Evolutionary conservation across 768 basidiomycete genomes (phyloP).

Genomic region (Paxillus rubicundulus): DNA sequence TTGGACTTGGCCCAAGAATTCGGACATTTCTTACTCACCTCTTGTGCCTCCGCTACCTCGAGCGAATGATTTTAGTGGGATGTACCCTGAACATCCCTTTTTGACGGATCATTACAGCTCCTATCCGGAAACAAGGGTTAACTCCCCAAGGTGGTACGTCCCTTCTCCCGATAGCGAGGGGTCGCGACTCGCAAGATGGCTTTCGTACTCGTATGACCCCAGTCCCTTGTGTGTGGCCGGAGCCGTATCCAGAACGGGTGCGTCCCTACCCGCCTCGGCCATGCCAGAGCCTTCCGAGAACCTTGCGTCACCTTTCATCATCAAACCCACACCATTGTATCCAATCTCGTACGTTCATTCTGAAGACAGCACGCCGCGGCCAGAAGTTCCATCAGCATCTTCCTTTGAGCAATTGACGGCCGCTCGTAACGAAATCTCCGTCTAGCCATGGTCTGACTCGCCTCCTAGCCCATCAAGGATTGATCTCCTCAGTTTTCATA

Average conservation of each 20-base stretch:
- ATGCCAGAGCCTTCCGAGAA: slow-evolving; percentile 8
- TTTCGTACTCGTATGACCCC: slow-evolving; percentile 4
- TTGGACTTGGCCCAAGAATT: slow-evolving; percentile 21
- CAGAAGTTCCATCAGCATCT: neutral
- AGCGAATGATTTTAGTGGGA: slow-evolving; percentile 8
- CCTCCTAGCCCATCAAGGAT: neutral
- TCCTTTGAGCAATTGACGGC: slow-evolving; percentile 2
- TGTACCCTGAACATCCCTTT: slow-evolving; percentile 7
- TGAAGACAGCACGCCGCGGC: slow-evolving; percentile 4
- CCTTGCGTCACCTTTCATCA: slow-evolving; percentile 17
- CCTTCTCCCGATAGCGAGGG: slow-evolving; percentile 11
- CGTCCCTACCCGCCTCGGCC: neutral
- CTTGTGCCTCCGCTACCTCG: slow-evolving; percentile 3
- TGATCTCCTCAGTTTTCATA: slow-evolving; percentile 1
- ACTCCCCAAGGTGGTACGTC: slow-evolving; percentile 3
- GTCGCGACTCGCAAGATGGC: slow-evolving; percentile 8
- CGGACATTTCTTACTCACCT: slow-evolving; percentile 5
- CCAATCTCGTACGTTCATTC: slow-evolving; percentile 24
- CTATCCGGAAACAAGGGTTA: slow-evolving; percentile 5
- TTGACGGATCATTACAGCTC: slow-evolving; percentile 6
- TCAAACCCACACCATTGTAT: slow-evolving; percentile 31
- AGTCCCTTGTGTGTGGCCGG: slow-evolving; percentile 3
- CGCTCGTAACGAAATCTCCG: neutral
- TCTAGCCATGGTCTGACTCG: neutral
- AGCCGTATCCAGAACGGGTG: slow-evolving; percentile 3